phyloP scores from a whole-genome alignment of 108 stramenopile species.

The Seminavis robusta region DNA sequence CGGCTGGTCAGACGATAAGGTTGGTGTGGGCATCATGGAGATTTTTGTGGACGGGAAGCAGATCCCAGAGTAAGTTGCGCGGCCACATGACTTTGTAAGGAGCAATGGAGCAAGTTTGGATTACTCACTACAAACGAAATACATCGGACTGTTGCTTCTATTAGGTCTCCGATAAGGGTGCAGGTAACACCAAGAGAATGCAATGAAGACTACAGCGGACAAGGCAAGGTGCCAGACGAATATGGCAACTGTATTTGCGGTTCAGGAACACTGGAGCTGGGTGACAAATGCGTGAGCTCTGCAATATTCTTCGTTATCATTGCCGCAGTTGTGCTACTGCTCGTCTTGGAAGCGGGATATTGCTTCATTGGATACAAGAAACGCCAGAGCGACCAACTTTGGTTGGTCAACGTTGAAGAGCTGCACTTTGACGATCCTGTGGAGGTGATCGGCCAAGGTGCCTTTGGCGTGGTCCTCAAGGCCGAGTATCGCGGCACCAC shows the following conservation, averaged over 20 bases:
- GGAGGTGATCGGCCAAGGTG: conserved; percentile 29
- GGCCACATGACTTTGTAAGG: not conserved
- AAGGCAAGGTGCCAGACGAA: no score
- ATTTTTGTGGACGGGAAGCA: conserved; percentile 3
- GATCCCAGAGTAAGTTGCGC: not conserved
- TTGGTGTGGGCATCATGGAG: not conserved
- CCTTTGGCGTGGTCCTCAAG: conserved; percentile 35
- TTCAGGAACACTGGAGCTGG: not conserved
- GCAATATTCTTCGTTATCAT: no score
- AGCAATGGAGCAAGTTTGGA: not conserved
- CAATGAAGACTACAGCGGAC: no score
- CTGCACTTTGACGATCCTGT: conserved; percentile 15
- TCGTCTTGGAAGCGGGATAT: no score
- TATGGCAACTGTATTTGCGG: no score
- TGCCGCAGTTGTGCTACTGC: no score
- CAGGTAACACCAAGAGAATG: no score
- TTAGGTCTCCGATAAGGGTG: no score
- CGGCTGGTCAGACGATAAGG: not conserved
- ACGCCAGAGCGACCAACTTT: conserved; percentile 8
- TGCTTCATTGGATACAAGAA: conserved; percentile 9
- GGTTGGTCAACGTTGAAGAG: no score
- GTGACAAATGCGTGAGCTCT: no score
- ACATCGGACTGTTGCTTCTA: not conserved
- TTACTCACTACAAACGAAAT: not conserved
- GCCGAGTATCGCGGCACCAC: conserved; percentile 35